Base-by-base conservation (phyloP, 345 rosid species). In the Camelina laxa region DNA sequence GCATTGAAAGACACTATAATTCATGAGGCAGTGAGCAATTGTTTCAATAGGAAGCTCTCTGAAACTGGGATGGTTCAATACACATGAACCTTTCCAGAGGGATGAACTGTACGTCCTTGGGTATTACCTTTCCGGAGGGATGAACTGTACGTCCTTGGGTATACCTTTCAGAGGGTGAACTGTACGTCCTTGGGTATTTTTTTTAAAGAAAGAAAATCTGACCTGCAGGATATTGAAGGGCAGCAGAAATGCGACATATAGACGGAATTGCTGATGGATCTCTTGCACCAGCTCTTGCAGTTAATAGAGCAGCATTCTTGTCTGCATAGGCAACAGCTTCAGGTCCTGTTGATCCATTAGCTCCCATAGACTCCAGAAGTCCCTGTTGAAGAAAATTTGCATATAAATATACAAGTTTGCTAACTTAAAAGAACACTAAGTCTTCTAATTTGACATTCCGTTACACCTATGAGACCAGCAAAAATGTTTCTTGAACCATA, bases 201-300 rank as follows among this genome's bases (percentile, higher is more conserved):
- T 33, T 33, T 33, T 2, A 27, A 36, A 38, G 27, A 78, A 78
- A 73, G 15, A 66, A 41, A 24, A 41, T 41, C 87, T 77, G 50
- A 89, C 99, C 98, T 61, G 96, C 85, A 73, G 97, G 97, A 76
- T 92, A 96, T 53, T 91, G 99, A 77, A 96, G 91, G 63, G 97
- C 94, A 60, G 98, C 97, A 73, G 98, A 87, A 71, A 96, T 77
- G 69, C 98, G 97, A 44, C 98, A 96, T 79, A 96, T 87, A 59
- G 99, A 96, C 63, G 98, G 99, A 78, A 96, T 84, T 49, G 98
- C 98, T 54, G 99, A 96, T 69, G 99, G 98, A 85, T 92, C 99
- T 79, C 96, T 84, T 68, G 97, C 89, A 80, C 99, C 99, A 75
- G 98, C 99, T 86, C 98, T 89, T 74, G 98, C 96, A 24, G 97